Evolutionary conservation across 2,329 filamentous ascomycete genomes (phyloP).

Genomic region (Pseudogymnoascus sp.): DNA sequence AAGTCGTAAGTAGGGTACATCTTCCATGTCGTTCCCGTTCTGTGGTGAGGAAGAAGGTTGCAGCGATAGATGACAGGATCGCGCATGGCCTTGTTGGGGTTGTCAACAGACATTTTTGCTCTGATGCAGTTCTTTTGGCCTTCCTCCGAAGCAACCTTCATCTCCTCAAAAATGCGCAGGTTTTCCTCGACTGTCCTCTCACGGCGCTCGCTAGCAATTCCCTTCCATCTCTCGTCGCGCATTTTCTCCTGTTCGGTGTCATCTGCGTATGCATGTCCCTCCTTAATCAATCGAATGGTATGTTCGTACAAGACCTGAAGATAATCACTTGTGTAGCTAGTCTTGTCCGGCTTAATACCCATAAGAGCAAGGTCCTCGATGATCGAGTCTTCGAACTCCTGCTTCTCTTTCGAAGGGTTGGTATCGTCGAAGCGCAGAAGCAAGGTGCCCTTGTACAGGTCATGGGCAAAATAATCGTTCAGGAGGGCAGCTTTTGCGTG

Average conservation of each 20-base stretch:
- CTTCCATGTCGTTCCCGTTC: conserved; percentile 73
- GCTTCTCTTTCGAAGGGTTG: conserved; percentile 94
- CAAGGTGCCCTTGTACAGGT: conserved; percentile 84
- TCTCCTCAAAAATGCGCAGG: conserved; percentile 79
- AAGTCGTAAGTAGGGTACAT: conserved; percentile 86
- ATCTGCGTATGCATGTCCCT: conserved; percentile 86
- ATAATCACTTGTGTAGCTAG: conserved; percentile 91
- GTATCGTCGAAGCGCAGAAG: conserved; percentile 94
- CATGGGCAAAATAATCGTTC: conserved; percentile 94
- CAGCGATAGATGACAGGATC: conserved; percentile 97
- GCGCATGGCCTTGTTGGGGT: conserved; percentile 90
- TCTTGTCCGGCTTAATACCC: conserved; percentile 79
- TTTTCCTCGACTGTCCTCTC: conserved; percentile 76
- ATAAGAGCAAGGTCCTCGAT: conserved; percentile 85
- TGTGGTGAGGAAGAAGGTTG: conserved; percentile 67
- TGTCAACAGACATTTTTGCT: conserved; percentile 85
- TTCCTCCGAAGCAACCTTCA: conserved; percentile 77
- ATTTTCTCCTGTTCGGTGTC: conserved; percentile 87
- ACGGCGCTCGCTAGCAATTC: conserved; percentile 72
- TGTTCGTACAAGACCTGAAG: conserved; percentile 87
- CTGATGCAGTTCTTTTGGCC: conserved; percentile 72
- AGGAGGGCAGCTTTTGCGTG: conserved; percentile 90
- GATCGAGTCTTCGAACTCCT: conserved; percentile 91
- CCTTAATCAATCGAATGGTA: conserved; percentile 74
- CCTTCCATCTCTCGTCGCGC: conserved; percentile 75